Conservation (phyloP, 225 moss, liverwort and hornwort genomes). For the Sphagnum contortum region DNA sequence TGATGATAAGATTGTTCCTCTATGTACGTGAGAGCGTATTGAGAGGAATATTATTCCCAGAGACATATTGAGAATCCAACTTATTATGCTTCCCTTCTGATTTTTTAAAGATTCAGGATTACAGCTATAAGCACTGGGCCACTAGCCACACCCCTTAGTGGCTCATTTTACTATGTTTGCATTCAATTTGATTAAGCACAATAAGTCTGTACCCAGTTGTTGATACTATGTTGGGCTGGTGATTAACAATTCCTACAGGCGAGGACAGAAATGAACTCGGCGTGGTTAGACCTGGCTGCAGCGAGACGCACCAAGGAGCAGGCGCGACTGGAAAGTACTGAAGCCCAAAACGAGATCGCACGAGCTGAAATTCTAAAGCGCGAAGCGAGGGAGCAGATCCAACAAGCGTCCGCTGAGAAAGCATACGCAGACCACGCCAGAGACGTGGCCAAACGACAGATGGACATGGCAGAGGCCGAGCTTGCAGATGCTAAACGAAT, state of each 20-base stretch:
- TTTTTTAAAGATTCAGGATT: too few relatives aligned
- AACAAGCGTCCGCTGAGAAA: conserved; percentile 31
- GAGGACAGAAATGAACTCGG: conserved; percentile 10
- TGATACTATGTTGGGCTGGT: too few relatives aligned
- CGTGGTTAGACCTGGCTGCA: conserved; percentile 32
- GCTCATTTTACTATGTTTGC: too few relatives aligned
- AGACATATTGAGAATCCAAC: too few relatives aligned
- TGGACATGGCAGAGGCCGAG: conserved; percentile 41
- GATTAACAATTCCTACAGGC: conserved; percentile 6
- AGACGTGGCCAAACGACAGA: conserved; percentile 36
- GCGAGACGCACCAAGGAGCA: conserved; percentile 21
- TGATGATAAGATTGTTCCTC: too few relatives aligned
- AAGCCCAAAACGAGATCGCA: conserved; percentile 30
- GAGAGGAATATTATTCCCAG: too few relatives aligned
- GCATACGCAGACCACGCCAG: conserved; percentile 26
- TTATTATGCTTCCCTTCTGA: too few relatives aligned
- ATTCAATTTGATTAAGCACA: neutral
- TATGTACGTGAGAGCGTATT: too few relatives aligned
- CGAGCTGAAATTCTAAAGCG: conserved; percentile 24
- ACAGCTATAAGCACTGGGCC: too few relatives aligned
- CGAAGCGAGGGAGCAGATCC: conserved; percentile 36
- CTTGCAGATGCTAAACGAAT: conserved; percentile 33
- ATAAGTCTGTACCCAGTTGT: neutral
- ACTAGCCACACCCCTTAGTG: too few relatives aligned
- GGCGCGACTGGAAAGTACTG: conserved; percentile 23